Evolutionary conservation across 805 yeast genomes (phyloP), one percentile per base, ranked within the genome.

Genomic region (Candida corydali): DNA sequence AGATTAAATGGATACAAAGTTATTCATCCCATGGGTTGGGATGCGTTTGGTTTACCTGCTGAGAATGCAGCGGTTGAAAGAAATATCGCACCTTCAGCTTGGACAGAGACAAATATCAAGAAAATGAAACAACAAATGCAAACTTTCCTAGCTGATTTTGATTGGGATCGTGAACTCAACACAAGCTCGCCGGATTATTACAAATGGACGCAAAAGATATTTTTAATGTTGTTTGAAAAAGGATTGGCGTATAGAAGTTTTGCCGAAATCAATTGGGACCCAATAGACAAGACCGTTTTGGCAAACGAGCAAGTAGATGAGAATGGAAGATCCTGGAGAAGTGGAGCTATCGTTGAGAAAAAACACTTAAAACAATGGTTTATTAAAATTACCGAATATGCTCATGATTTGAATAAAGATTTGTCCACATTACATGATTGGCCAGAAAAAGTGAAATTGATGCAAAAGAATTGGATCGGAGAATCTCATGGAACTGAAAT

Each of bases 1-100:
- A 68, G 93, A 44, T 72, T 86, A 61, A 75, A 73, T 34, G 96
- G 96, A 1, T 74, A 70, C 47, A 63, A 79, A 26, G 96, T 91
- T 10, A 69, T 91, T 2, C 96, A 93, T 54, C 97, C 98, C 0
- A 89, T 93, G 95, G 98, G 98, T 0, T 93, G 97, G 97, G 98
- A 93, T 66, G 95, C 98, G 0, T 93, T 93, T 69, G 98, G 98
- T 1, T 67, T 93, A 18, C 98, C 98, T 0, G 98, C 98, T 1
- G 98, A 93, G 56, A 93, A 93, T 57, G 98, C 98, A 0, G 98
- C 98, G 0, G 80, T 87, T 20, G 96, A 89, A 56, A 64, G 95
- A 43, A 78, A 78, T 1, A 70, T 86, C 9, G 78, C 77, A 43
- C 97, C 98, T 0, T 75, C 77, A 0, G 71, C 59, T 1, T 93